Evolutionary conservation across 805 yeast species (phyloP).

Genomic region (Candida caryicola): DNA sequence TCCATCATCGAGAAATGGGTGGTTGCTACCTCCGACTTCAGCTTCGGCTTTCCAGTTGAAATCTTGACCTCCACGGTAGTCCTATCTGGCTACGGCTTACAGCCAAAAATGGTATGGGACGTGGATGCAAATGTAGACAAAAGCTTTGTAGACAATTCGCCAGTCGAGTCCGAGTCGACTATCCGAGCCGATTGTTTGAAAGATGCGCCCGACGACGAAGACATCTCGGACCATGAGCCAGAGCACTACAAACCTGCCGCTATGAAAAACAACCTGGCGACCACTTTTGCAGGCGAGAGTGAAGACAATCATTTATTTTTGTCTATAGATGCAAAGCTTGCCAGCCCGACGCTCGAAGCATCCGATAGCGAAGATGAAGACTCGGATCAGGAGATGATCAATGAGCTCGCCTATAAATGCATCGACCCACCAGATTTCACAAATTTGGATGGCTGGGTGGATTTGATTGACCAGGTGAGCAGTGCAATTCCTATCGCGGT

Average conservation of each 20-base stretch:
- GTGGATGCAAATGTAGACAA: not conserved
- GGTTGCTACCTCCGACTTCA: slow-evolving; percentile 35
- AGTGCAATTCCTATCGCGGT: slow-evolving; percentile 8
- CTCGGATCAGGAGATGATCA: slow-evolving; percentile 22
- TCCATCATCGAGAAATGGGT: slow-evolving; percentile 45
- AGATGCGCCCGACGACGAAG: too few species aligned
- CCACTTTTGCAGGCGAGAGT: too few species aligned
- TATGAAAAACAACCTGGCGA: too few species aligned
- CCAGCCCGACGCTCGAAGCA: slow-evolving; percentile 1
- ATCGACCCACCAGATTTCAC: not conserved
- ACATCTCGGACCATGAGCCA: too few species aligned
- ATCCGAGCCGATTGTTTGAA: too few species aligned
- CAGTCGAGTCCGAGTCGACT: too few species aligned
- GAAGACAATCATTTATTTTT: not conserved
- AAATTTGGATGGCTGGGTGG: slow-evolving; percentile 10
- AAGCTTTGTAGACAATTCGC: too few species aligned
- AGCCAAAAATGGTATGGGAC: too few species aligned
- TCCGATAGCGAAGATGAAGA: slow-evolving; percentile 13
- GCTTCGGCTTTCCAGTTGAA: slow-evolving; percentile 31
- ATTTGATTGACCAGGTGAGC: slow-evolving; percentile 18
- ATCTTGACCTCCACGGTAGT: slow-evolving; percentile 34
- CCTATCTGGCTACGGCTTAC: slow-evolving; percentile 9
- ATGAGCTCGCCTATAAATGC: slow-evolving; percentile 5
- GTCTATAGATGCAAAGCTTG: slow-evolving; percentile 1
- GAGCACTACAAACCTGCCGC: too few species aligned